phyloP scores from a whole-genome alignment of 495 filamentous ascomycete species.

The Xylaria cubensis region DNA sequence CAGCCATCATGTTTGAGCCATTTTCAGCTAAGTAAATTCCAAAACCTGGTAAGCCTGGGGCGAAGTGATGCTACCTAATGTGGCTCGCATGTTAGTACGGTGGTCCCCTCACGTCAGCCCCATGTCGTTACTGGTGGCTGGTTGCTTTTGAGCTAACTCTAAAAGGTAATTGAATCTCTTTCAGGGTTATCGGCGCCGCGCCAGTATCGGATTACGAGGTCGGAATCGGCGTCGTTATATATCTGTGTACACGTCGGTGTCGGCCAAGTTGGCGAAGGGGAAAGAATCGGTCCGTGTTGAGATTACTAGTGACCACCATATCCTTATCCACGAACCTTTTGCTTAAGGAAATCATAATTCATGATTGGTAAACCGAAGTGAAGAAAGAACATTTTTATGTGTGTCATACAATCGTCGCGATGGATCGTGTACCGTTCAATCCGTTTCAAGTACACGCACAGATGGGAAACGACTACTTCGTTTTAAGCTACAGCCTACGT shows the following conservation, averaged over 20 bases:
- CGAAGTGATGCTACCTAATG: background rate
- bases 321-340: constrained; percentile 3
- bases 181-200: background rate
- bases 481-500: background rate
- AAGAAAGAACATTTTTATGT: background rate
- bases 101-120: constrained; percentile 10
- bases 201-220: constrained; percentile 10
- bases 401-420: background rate
- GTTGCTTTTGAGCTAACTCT: background rate
- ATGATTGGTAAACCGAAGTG: background rate
- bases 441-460: background rate
- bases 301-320: background rate
- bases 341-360: background rate
- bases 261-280: background rate
- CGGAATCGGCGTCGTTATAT: constrained; percentile 1
- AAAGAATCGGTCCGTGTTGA: background rate
- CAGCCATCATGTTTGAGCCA: background rate
- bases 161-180: background rate
- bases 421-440: background rate
- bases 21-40: background rate
- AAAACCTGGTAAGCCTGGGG: too few species aligned
- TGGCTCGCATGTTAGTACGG: background rate
- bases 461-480: background rate
- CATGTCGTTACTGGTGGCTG: background rate
- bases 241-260: background rate